Base-by-base conservation (phyloP, 768 basidiomycete species). In the Trichaptum fuscoviolaceum region DNA sequence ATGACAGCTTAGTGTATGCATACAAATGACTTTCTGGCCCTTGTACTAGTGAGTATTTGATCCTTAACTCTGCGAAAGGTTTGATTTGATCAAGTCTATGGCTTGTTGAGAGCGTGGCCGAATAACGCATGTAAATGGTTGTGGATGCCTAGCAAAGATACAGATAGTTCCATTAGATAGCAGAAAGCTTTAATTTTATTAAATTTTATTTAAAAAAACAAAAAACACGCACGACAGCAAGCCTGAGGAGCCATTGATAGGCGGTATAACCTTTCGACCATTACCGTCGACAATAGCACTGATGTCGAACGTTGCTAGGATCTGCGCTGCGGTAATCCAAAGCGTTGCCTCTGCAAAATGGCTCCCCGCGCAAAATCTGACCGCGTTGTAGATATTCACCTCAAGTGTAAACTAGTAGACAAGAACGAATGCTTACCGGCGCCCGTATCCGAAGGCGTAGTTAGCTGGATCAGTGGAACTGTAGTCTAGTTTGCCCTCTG, bases 401-500 rank as follows among this genome's bases (percentile, higher is more conserved):
- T 30, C 30, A 6, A 4, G 20, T 52, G 20, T 5, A 2, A 52
- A 52, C 42, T 12, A 6, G 42, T 15, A 52, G 3, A 12, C 20
- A 15, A 12, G 12, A 52, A 15, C 5, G 12, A 52, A 20, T 2
- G 2, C 20, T 52, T 20, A 76, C 75, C 75, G 63, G 70, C 77
- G 76, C 20, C 77, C 78, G 42, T 77, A 78, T 64, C 74, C 75
- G 20, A 80, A 79, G 1, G 59, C 59, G 69, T 78, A 81, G 12
- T 80, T 79, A 64, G 80, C 73, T 70, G 77, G 81, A 71, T 81
- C 81, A 72, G 79, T 78, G 23, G 78, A 76, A 63, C 73, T 70
- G 58, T 70, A 73, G 66, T 74, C 71, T 64, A 78, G 76, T 0
- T 78, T 76, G 18, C 75, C 71, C 30, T 76, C 75, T 3, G 72